A percentile compares a stretch with the other conserved stretches of the same genome.
Evolutionary conservation across 2,329 filamentous ascomycete genomes (phyloP).

Genomic region (Xylaria sp.): DNA sequence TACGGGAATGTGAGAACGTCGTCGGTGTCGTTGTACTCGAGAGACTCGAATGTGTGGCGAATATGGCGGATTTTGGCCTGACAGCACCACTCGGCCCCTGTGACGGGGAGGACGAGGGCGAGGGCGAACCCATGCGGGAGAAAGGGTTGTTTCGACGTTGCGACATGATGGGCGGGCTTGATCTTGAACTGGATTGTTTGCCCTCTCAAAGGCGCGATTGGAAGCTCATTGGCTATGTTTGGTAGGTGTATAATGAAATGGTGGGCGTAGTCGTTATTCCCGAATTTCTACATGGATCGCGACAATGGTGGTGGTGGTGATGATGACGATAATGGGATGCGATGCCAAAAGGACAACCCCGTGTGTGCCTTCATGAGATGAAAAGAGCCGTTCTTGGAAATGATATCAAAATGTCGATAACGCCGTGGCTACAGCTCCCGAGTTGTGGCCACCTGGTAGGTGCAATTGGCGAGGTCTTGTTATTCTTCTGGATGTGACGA

Average conservation of each 20-base stretch:
- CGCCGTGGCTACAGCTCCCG: neutral
- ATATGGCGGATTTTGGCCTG: conserved; percentile 76
- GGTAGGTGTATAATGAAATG: conserved; percentile 1
- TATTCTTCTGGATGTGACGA: neutral
- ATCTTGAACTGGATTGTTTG: conserved; percentile 48
- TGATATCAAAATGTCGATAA: conserved; percentile 8
- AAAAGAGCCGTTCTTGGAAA: conserved; percentile 3
- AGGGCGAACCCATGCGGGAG: conserved; percentile 68
- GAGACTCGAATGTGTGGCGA: conserved; percentile 61
- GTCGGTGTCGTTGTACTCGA: conserved; percentile 44
- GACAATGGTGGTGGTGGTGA: conserved; percentile 5
- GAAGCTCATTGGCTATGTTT: conserved; percentile 19
- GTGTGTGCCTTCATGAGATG: conserved; percentile 10
- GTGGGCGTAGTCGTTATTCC: conserved; percentile 6
- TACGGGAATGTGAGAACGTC: conserved; percentile 67
- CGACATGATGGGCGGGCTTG: conserved; percentile 62
- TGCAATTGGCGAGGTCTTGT: neutral
- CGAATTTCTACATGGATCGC: conserved; percentile 14
- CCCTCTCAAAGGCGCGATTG: conserved; percentile 2
- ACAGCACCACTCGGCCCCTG: conserved; percentile 48
- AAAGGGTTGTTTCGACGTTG: conserved; percentile 84
- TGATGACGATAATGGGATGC: conserved; percentile 15
- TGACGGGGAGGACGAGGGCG: conserved; percentile 72
- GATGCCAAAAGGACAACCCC: conserved; percentile 33
- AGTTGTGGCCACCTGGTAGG: neutral